These are phyloP conservation scores for Pseudogymnoascus sp. DNA, from an alignment of 2,329 filamentous ascomycete genomes.

Conservation along the genomic window DNA sequence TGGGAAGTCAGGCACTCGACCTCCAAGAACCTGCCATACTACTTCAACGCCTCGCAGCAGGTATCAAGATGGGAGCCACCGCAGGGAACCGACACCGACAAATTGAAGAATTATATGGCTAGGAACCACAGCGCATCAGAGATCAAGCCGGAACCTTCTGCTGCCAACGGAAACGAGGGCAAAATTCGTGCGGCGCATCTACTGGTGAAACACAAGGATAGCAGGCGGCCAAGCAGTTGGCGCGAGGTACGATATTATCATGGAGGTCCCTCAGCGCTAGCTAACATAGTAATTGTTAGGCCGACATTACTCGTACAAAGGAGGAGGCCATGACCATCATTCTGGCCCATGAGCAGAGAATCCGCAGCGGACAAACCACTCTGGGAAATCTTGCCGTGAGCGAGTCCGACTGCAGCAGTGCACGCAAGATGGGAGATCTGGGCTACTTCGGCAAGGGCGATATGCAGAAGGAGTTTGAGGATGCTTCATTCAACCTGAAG, in stretches of 20 bases:
- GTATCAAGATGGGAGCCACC: constrained; percentile 95
- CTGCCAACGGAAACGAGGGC: constrained; percentile 45
- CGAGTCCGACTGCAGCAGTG: constrained; percentile 94
- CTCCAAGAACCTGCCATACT: constrained; percentile 97
- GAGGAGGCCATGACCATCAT: constrained; percentile 79
- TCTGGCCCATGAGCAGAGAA: constrained; percentile 65
- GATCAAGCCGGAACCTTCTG: constrained; percentile 29
- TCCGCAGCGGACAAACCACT: constrained; percentile 59
- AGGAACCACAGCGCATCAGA: constrained; percentile 64
- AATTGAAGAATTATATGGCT: constrained; percentile 91
- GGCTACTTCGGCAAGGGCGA: constrained; percentile 91
- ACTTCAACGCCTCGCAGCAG: constrained; percentile 84
- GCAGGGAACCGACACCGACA: constrained; percentile 77
- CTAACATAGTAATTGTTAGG: constrained; percentile 31
- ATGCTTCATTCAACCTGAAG: constrained; percentile 84
- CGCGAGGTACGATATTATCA: constrained; percentile 50
- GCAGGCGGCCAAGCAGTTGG: constrained; percentile 88
- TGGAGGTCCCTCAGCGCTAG: neutral
- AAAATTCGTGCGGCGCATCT: constrained; percentile 93
- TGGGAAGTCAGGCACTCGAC: constrained; percentile 98
- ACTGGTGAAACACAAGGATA: constrained; percentile 86
- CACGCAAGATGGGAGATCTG: constrained; percentile 86
- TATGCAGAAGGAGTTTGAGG: constrained; percentile 99
- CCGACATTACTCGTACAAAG: constrained; percentile 79
- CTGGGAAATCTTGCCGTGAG: constrained; percentile 79